Base-by-base conservation (phyloP, 2,329 filamentous ascomycete genomes). In the Sporothrix euskadiensis region DNA sequence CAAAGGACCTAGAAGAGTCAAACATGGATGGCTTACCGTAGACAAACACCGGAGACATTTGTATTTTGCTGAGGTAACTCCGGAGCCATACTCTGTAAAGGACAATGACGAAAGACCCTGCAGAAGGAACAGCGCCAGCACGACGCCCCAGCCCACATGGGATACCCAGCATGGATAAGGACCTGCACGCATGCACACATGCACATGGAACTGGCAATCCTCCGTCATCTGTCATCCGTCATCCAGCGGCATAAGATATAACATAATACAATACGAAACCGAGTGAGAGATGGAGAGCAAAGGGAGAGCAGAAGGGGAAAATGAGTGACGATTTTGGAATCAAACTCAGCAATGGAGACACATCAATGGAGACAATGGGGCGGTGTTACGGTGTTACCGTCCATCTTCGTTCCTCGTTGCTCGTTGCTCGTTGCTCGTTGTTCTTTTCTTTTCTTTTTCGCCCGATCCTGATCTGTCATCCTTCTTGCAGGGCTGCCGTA, bases 391-490 rank as follows among this genome's bases (percentile, higher is more conserved):
- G 39, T 41, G n/a, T 26, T 59, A 59, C 56, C 56, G 56, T 59
- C n/a, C n/a, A 14, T 54, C 26, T 26, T 26, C 22, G 52, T 57
- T 7, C 12, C 4, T 57, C 26, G n/a, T 54, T 54, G 9, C 1
- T 49, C 47, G 4, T 19, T 26, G 26, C 26, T 26, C 26, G 47
- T 54, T 54, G 19, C 26, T 10, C 19, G 19, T 16, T n/a, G 8
- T 54, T 54, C n/a, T 22, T 54, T 52, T 22, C 52, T 10, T 54
- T 54, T 22, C 22, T 26, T 26, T 56, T 30, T 30, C 22, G 22
- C 10, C 52, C 8, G 52, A 12, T 30, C 9, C 9, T 66, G 39
- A 66, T 66, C 39, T 66, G 61, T 66, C 61, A 66, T 66, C 61
- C 39, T 47, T 47, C 14, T 61, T 39, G 3, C 32, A 61, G 57